phyloP scores from a whole-genome alignment of 306 rosid genomes.

The Cicer arietinum region DNA sequence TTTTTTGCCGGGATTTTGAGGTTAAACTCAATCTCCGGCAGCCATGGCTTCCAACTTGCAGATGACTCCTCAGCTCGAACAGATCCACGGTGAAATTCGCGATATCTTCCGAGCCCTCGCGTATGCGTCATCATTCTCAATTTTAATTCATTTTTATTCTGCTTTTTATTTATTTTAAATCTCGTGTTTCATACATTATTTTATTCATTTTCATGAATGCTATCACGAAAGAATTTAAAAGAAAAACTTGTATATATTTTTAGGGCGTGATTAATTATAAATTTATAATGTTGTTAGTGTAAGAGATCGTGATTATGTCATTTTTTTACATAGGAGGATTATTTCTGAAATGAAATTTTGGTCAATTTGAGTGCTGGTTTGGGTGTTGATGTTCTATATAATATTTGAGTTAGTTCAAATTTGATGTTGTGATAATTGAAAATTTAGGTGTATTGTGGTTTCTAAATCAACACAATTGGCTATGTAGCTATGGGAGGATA shows the following conservation, averaged over 20 bases:
- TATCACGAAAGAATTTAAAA: background rate
- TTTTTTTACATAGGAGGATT: slow-evolving; percentile 31
- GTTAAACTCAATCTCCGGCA: slow-evolving; percentile 53
- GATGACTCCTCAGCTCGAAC: slow-evolving; percentile 93
- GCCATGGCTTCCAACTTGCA: slow-evolving; percentile 76
- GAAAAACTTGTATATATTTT: background rate
- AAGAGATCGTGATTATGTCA: slow-evolving; percentile 12
- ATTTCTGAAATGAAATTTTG: slow-evolving; percentile 6
- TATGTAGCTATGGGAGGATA: slow-evolving; percentile 19
- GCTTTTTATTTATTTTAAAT: background rate
- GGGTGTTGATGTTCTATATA: background rate
- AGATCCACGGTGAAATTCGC: slow-evolving; percentile 97
- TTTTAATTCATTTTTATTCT: background rate
- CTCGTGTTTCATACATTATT: background rate
- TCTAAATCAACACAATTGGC: background rate
- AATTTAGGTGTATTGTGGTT: slow-evolving; percentile 4
- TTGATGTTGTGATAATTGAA: slow-evolving; percentile 5
- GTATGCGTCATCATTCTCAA: slow-evolving; percentile 54
- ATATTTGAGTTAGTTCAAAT: background rate
- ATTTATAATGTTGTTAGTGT: background rate
- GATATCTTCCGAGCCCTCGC: slow-evolving; percentile 89
- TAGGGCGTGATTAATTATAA: background rate
- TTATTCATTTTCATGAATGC: background rate
- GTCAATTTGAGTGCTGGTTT: background rate
- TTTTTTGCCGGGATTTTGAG: slow-evolving; percentile 44